Conservation (phyloP, 192 early-diverging fungal species). For the Gryganskiella cystojenkinii region DNA sequence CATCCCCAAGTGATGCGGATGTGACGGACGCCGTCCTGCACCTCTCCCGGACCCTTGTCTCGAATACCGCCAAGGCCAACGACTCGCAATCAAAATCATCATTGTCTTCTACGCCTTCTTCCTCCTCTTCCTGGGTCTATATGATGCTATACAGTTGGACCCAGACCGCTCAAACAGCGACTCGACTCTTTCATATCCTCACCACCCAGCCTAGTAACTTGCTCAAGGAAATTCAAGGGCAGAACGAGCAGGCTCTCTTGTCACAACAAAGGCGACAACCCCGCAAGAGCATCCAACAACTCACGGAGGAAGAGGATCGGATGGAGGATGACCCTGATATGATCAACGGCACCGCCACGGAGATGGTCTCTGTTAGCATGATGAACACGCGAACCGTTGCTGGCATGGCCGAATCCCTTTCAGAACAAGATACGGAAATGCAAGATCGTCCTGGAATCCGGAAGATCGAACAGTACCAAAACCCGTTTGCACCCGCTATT, state of each 20-base stretch:
- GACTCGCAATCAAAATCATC: too few species aligned
- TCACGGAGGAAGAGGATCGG: constrained; percentile 45
- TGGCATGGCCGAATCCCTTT: constrained; percentile 10
- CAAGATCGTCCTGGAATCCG: constrained; percentile 6
- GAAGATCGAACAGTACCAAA: constrained; percentile 30
- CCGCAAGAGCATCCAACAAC: constrained; percentile 43
- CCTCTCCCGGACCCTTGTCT: constrained; percentile 40
- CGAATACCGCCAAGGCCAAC: neutral
- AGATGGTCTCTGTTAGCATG: constrained; percentile 48
- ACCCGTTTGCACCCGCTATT: constrained; percentile 29
- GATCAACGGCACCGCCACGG: constrained; percentile 25
- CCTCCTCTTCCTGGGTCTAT: constrained; percentile 46
- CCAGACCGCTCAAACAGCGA: constrained; percentile 29
- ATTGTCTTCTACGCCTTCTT: too few species aligned
- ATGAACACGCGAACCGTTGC: constrained; percentile 27
- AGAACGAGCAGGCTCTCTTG: constrained; percentile 3
- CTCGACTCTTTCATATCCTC: constrained; percentile 32
- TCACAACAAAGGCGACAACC: constrained; percentile 3
- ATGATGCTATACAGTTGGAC: constrained; percentile 51
- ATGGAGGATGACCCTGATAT: constrained; percentile 45
- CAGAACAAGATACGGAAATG: neutral
- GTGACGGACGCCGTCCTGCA: constrained; percentile 45
- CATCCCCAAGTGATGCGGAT: constrained; percentile 18
- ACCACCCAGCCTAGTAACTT: constrained; percentile 13
- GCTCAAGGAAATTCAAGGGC: constrained; percentile 21